phyloP scores from a whole-genome alignment of 176 grass and related monocot species.

The Zoysia pacifica region DNA sequence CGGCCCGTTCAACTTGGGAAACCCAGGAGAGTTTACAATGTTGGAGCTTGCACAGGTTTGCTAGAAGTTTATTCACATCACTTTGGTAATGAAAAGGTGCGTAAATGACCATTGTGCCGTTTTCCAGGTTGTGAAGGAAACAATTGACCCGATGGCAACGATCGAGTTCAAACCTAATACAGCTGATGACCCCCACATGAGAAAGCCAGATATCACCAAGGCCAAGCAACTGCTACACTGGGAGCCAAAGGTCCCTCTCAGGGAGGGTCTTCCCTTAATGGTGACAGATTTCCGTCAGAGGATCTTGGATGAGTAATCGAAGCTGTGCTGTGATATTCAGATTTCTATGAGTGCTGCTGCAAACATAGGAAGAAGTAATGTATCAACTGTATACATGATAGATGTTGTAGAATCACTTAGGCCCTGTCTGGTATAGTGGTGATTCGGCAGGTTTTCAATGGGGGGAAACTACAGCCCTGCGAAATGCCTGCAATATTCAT shows the following conservation, averaged over 20 bases:
- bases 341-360: constrained; percentile 30
- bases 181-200: constrained; percentile 81
- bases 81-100: constrained; percentile 15
- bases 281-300: constrained; percentile 76
- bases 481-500: constrained; percentile 24
- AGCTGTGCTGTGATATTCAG: background rate
- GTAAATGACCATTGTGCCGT: background rate
- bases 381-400: constrained; percentile 38
- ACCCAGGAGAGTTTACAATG: constrained; percentile 97
- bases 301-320: constrained; percentile 53
- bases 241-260: constrained; percentile 79
- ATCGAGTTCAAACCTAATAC: constrained; percentile 83
- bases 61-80: background rate
- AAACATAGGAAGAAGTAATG: constrained; percentile 22
- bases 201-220: constrained; percentile 89
- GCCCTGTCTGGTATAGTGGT: background rate
- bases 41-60: constrained; percentile 84
- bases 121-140: constrained; percentile 67
- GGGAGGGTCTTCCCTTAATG: constrained; percentile 86
- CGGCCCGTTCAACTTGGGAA: constrained; percentile 89
- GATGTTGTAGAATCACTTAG: constrained; percentile 42
- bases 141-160: constrained; percentile 66
- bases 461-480: background rate
- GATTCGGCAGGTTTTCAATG: background rate
- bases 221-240: constrained; percentile 74